Percentiles rank a stretch among this genome's conserved stretches.
These are phyloP conservation scores for Fomitopsis pulvina DNA, from an alignment of 768 basidiomycete genomes.

Conservation along the genomic window DNA sequence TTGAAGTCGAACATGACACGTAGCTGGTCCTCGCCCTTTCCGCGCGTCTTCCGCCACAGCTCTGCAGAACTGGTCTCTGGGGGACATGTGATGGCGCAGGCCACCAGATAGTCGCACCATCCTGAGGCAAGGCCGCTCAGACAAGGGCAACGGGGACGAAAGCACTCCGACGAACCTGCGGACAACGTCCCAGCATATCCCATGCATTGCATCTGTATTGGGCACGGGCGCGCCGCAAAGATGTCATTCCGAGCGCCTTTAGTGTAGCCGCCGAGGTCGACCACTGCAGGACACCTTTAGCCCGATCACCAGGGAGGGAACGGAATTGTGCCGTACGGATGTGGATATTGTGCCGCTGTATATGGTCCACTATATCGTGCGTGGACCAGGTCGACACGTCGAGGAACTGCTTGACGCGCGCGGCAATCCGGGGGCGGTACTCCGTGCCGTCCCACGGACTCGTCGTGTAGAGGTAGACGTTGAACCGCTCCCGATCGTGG, in stretches of 20 bases:
- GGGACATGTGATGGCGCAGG: constrained; percentile 39
- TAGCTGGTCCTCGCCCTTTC: not conserved
- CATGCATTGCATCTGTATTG: constrained; percentile 43
- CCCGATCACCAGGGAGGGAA: not conserved
- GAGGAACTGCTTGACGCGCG: constrained; percentile 30
- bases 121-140: too few relatives aligned
- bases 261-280: constrained; percentile 44
- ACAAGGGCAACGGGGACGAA: not conserved
- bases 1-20: constrained; percentile 27
- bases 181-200: constrained; percentile 45
- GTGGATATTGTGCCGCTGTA: constrained; percentile 38
- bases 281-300: constrained; percentile 22
- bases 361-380: constrained; percentile 30
- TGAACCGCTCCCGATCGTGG: constrained; percentile 34
- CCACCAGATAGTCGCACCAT: constrained; percentile 43
- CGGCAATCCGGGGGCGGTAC: constrained; percentile 38
- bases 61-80: constrained; percentile 30
- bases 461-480: constrained; percentile 41
- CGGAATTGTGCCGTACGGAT: constrained; percentile 26
- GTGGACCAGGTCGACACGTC: constrained; percentile 36
- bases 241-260: constrained; percentile 47
- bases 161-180: constrained; percentile 21
- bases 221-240: constrained; percentile 42
- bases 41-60: constrained; percentile 16
- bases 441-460: constrained; percentile 39